Percentiles rank a stretch among this genome's conserved stretches.
phyloP scores from a whole-genome alignment of 106 monocot species.

The Cymbidium sinense region DNA sequence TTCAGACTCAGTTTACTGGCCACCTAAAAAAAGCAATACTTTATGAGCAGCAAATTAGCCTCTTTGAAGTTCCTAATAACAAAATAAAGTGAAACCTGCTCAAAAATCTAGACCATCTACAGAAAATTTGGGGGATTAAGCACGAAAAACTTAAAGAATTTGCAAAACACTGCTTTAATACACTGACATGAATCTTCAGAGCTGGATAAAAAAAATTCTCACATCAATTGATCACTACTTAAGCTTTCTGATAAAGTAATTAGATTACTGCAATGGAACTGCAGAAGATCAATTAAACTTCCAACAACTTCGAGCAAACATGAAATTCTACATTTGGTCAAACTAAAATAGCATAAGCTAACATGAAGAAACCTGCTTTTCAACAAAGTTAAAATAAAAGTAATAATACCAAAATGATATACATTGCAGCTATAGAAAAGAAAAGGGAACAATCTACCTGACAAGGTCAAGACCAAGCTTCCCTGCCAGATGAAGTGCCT shows the following conservation, averaged over 20 bases:
- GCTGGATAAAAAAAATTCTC: neutral
- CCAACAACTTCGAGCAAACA: neutral
- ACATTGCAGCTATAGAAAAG: neutral
- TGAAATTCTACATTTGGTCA: no score
- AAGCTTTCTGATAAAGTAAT: neutral
- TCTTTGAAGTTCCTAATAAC: neutral
- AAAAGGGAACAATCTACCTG: conserved; percentile 37
- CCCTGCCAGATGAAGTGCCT: conserved; percentile 68
- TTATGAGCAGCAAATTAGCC: neutral
- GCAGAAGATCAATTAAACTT: neutral
- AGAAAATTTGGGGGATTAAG: neutral
- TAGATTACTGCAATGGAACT: neutral
- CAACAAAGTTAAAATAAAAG: neutral
- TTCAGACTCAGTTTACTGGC: neutral
- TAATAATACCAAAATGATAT: neutral
- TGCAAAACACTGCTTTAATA: no score
- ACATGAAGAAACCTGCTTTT: no score
- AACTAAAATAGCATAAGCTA: no score
- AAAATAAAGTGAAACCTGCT: neutral
- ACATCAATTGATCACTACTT: neutral
- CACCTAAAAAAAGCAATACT: neutral
- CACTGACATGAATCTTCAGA: neutral
- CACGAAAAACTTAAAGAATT: no score
- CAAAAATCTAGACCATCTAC: neutral
- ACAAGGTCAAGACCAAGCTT: conserved; percentile 64